Conservation (phyloP, 352 stramenopile genomes). For the Pythium sukuiense region DNA sequence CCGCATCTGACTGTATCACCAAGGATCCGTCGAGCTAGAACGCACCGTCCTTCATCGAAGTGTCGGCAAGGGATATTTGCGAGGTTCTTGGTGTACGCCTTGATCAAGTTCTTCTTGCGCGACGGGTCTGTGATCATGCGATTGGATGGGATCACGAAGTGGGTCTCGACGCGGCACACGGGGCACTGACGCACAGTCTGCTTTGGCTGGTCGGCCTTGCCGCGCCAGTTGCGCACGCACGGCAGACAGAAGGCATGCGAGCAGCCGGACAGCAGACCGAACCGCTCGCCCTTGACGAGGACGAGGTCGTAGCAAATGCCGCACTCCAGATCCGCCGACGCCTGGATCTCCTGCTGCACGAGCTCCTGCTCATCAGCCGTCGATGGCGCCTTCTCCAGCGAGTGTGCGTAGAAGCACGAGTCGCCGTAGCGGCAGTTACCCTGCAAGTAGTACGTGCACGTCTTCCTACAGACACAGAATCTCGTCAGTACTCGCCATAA, state of each 20-base stretch:
- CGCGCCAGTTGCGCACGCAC: slow-evolving; percentile 81
- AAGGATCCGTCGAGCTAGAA: no score
- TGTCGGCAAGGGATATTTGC: slow-evolving; percentile 77
- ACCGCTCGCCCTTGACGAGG: slow-evolving; percentile 70
- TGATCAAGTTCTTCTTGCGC: slow-evolving; percentile 70
- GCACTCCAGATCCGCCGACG: slow-evolving; percentile 75
- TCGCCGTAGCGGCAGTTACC: slow-evolving; percentile 79
- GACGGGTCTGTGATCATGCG: slow-evolving; percentile 67
- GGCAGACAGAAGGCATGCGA: slow-evolving; percentile 81
- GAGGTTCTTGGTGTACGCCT: slow-evolving; percentile 73
- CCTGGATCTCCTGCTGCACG: slow-evolving; percentile 61
- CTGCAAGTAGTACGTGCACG: slow-evolving; percentile 83
- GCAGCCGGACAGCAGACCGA: slow-evolving; percentile 81
- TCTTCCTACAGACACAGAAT: slow-evolving; percentile 43
- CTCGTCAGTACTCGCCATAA: neutral
- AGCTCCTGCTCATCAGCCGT: slow-evolving; percentile 52
- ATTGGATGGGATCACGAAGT: slow-evolving; percentile 84
- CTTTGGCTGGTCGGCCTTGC: slow-evolving; percentile 61
- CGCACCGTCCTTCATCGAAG: slow-evolving; percentile 78
- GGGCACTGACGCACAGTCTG: slow-evolving; percentile 79
- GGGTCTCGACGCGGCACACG: slow-evolving; percentile 74
- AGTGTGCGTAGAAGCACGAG: slow-evolving; percentile 81
- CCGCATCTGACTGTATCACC: no score
- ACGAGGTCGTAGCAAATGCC: slow-evolving; percentile 87
- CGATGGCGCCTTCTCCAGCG: slow-evolving; percentile 39